Base-by-base conservation (phyloP, 2,329 filamentous ascomycete genomes). In the Celoporthe dispersa region DNA sequence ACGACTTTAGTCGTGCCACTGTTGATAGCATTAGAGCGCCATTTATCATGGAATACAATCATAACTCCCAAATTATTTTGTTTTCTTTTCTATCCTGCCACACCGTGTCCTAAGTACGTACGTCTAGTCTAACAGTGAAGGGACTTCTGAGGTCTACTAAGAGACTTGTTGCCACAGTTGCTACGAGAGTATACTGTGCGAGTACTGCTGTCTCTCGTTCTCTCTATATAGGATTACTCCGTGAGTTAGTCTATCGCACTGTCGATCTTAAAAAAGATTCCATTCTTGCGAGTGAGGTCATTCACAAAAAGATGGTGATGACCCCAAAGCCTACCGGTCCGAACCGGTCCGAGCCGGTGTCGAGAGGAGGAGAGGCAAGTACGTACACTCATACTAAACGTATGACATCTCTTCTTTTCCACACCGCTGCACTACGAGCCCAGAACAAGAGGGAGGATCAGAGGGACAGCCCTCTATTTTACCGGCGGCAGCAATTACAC, bases 401-500 rank as follows among this genome's bases (percentile, higher is more conserved):
- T 9, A 48, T 48, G 44, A 11, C 44, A 19, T 22, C 37, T 22
- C 41, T 6, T 44, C 37, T 44, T 44, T 19, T 19, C 22, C 41
- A n/a, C n/a, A n/a, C n/a, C 16, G 41, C 41, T 44, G 41, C 41
- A 19, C 22, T 44, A 22, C 41, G 16, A 48, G 44, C 9, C 22
- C 44, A 48, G 9, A 44, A 16, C 41, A 44, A 55, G 51, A 16
- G 7, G 25, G 25, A 55, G 59, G n/a, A 60, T 12, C 39, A n/a
- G 19, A n/a, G 22, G 31, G 57, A 4, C 33, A 35, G 57, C 22
- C 35, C 25, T 35, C 37, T 33, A 25, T 65, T 55, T 65, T 25
- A n/a, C 44, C 48, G 66, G 48, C 69, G 69, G 69, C 37, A 41
- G 25, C 57, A 70, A 60, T 53, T 70, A 70, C 41, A 62, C 69